These are phyloP conservation scores for Poa annua DNA, from an alignment of 176 grass and related monocot species.

Conservation along the genomic window DNA sequence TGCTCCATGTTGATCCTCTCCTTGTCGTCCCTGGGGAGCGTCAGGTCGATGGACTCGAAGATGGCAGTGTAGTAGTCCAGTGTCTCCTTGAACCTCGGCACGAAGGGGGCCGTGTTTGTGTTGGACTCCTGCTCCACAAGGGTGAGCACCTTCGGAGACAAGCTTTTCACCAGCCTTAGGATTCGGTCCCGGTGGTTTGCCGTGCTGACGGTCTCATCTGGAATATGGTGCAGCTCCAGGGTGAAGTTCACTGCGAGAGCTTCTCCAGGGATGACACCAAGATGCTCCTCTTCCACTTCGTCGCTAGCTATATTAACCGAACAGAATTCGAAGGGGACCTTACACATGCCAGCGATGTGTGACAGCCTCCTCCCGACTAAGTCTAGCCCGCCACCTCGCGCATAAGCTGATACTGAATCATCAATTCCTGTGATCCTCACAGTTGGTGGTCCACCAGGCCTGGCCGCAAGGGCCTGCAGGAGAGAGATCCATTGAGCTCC, in stretches of 20 bases:
- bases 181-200: constrained; percentile 79
- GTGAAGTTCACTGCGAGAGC: constrained; percentile 86
- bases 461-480: constrained; percentile 78
- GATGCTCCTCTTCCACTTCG: constrained; percentile 61
- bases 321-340: constrained; percentile 89
- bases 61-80: constrained; percentile 87
- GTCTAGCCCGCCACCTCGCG: constrained; percentile 74
- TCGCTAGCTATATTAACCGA: constrained; percentile 42
- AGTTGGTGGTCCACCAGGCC: constrained; percentile 65
- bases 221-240: constrained; percentile 86
- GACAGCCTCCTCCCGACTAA: constrained; percentile 74
- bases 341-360: constrained; percentile 67
- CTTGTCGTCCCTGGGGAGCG: constrained; percentile 62
- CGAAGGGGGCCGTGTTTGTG: constrained; percentile 85
- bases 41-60: constrained; percentile 92
- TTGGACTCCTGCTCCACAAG: constrained; percentile 92
- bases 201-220: constrained; percentile 87
- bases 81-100: constrained; percentile 72
- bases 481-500: constrained; percentile 86
- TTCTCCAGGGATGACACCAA: constrained; percentile 62
- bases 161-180: constrained; percentile 72
- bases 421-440: constrained; percentile 87
- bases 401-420: constrained; percentile 76
- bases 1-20: constrained; percentile 88
- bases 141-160: constrained; percentile 83